phyloP scores from a whole-genome alignment of 805 yeast genomes.

The Brettanomyces custersianus region DNA sequence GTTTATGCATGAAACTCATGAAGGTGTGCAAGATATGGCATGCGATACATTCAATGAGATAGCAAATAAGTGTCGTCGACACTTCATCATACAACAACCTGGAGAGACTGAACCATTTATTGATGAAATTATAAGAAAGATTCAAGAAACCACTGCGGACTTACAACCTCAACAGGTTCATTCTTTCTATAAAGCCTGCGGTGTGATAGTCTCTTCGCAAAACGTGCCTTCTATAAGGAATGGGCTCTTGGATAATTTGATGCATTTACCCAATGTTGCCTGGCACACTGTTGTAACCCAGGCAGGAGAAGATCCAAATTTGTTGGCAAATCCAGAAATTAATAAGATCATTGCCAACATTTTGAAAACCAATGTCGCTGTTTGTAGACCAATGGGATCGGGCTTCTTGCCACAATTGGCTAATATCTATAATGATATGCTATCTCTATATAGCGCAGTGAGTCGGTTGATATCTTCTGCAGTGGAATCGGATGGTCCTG shows the following conservation, averaged over 20 bases:
- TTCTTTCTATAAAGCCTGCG: conserved; percentile 96
- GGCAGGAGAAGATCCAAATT: conserved; percentile 74
- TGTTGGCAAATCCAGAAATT: conserved; percentile 68
- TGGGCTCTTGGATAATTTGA: conserved; percentile 62
- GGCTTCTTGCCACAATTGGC: conserved; percentile 86
- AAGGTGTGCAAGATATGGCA: conserved; percentile 99
- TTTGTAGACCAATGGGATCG: conserved; percentile 90
- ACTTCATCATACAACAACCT: conserved; percentile 81
- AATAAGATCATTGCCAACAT: conserved; percentile 90
- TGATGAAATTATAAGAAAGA: conserved; percentile 75
- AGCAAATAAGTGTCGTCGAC: conserved; percentile 89
- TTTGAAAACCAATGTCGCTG: conserved; percentile 91
- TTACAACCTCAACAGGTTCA: conserved; percentile 96
- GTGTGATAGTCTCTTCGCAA: conserved; percentile 85
- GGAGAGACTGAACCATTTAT: conserved; percentile 87
- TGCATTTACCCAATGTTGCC: conserved; percentile 89
- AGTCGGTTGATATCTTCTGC: conserved; percentile 75
- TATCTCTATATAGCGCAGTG: conserved; percentile 82
- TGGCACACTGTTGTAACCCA: conserved; percentile 86
- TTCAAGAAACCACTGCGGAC: conserved; percentile 82
- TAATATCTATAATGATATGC: conserved; percentile 78
- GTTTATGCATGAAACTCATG: conserved; percentile 99
- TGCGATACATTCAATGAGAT: conserved; percentile 98
- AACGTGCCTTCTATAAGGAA: conserved; percentile 60
- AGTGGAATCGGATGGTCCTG: conserved; percentile 71